phyloP scores from a whole-genome alignment of 2,329 filamentous ascomycete genomes.

The Taxawa tesnikishii region DNA sequence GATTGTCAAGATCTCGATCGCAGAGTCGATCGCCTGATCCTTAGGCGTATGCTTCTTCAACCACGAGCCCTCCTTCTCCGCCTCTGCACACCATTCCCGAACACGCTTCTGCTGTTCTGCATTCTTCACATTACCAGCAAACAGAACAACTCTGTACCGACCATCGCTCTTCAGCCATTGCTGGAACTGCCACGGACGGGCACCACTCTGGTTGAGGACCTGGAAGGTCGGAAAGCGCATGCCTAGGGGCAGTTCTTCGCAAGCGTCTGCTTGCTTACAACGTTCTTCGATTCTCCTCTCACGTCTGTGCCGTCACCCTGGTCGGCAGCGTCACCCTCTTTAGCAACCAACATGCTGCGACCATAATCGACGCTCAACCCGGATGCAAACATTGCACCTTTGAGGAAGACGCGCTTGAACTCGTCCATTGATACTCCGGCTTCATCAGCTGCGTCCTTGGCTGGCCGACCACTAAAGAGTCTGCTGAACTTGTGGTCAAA shows the following conservation, averaged over 20 bases:
- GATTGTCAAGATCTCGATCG: slow-evolving; percentile 48
- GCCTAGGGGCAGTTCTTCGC: slow-evolving; percentile 27
- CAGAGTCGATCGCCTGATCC: slow-evolving; percentile 22
- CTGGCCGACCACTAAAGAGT: slow-evolving; percentile 10
- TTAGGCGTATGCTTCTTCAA: slow-evolving; percentile 19
- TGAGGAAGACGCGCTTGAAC: slow-evolving; percentile 7
- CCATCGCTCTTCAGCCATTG: slow-evolving; percentile 39
- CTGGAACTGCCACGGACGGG: slow-evolving; percentile 41
- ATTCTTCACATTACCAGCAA: slow-evolving; percentile 30
- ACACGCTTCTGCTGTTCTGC: slow-evolving; percentile 32
- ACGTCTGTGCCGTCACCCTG: slow-evolving; percentile 34
- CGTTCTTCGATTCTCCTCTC: slow-evolving; percentile 30
- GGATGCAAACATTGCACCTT: slow-evolving; percentile 20
- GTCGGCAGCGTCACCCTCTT: slow-evolving; percentile 20
- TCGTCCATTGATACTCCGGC: slow-evolving; percentile 47
- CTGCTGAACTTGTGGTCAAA: slow-evolving; percentile 32
- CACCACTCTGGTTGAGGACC: slow-evolving; percentile 48
- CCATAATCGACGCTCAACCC: slow-evolving; percentile 46
- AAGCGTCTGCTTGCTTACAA: slow-evolving; percentile 19
- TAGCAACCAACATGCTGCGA: slow-evolving; percentile 33
- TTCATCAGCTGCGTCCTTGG: slow-evolving; percentile 35
- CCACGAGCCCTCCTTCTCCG: slow-evolving; percentile 15
- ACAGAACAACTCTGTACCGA: slow-evolving; percentile 38
- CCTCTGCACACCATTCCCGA: slow-evolving; percentile 33
- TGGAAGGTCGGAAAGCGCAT: slow-evolving; percentile 42